Conservation (phyloP, 441 rosid genomes). For the Geranium incanum region DNA sequence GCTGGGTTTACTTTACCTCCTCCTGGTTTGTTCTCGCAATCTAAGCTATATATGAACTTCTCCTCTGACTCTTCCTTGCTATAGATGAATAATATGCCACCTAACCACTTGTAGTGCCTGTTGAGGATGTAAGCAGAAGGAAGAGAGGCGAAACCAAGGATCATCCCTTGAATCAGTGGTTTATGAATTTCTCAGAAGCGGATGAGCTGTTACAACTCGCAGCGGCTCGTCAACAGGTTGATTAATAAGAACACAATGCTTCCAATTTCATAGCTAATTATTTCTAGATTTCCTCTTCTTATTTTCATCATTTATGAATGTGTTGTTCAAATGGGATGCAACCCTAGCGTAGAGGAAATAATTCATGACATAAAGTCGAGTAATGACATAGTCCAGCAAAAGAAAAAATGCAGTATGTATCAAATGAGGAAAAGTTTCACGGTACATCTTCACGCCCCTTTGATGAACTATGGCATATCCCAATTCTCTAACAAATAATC, state of each 20-base stretch:
- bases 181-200: conserved; percentile 52
- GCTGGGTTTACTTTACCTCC: conserved; percentile 45
- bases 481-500: background rate
- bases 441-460: background rate
- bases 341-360: background rate
- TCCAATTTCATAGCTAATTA: conserved; percentile 11
- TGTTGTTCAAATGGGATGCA: background rate
- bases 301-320: background rate
- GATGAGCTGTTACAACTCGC: conserved; percentile 54
- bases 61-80: conserved; percentile 12
- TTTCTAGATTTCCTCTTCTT: background rate
- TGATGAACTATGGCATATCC: background rate
- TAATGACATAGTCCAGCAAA: no score
- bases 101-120: conserved; percentile 31
- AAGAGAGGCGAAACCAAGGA: conserved; percentile 49
- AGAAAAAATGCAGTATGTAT: no score
- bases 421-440: background rate
- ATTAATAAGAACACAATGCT: conserved; percentile 20
- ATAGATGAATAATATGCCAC: conserved; percentile 14
- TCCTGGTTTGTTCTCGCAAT: conserved; percentile 30
- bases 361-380: no score
- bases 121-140: conserved; percentile 36
- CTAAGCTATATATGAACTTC: conserved; percentile 11
- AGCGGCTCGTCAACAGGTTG: conserved; percentile 53
- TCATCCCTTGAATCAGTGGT: conserved; percentile 39